Percentiles rank a stretch among this genome's conserved stretches.
Conservation (phyloP, 305 asterid species). For the Salvia sclarea region DNA sequence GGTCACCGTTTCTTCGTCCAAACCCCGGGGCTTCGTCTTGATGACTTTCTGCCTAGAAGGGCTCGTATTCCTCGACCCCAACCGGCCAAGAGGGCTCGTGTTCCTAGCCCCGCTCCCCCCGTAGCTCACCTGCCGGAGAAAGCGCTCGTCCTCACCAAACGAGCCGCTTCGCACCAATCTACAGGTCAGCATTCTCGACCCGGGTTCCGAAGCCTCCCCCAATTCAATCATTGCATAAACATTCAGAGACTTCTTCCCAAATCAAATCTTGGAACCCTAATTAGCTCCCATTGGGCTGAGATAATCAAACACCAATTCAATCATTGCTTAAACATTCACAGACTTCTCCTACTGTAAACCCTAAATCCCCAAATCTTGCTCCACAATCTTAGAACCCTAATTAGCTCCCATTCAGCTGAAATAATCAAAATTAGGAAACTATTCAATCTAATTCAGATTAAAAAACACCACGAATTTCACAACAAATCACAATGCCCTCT, state of each 20-base stretch:
- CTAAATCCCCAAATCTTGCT: neutral
- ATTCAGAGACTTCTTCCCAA: constrained; percentile 15
- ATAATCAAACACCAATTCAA: constrained; percentile 34
- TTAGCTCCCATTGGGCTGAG: constrained; percentile 21
- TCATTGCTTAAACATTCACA: constrained; percentile 16
- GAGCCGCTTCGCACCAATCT: constrained; percentile 55
- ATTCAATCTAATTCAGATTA: constrained; percentile 10
- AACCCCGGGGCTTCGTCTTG: constrained; percentile 85
- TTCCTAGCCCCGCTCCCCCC: constrained; percentile 74
- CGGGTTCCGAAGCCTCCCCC: constrained; percentile 71
- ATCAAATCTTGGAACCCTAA: constrained; percentile 21
- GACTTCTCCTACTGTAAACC: neutral
- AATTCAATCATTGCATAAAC: constrained; percentile 28
- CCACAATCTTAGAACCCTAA: constrained; percentile 23
- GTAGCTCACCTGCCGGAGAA: constrained; percentile 58
- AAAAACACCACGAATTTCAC: constrained; percentile 6
- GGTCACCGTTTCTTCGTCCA: constrained; percentile 84
- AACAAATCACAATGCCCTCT: neutral
- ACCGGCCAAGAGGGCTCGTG: constrained; percentile 71
- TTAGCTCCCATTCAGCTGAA: constrained; percentile 22
- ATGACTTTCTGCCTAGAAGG: constrained; percentile 78
- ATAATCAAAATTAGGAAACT: neutral
- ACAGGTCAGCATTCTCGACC: constrained; percentile 45
- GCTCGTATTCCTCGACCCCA: constrained; percentile 86
- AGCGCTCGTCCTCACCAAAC: constrained; percentile 54